Conservation (phyloP, 1,284 basidiomycete genomes). For the Rugosomyces carneus region DNA sequence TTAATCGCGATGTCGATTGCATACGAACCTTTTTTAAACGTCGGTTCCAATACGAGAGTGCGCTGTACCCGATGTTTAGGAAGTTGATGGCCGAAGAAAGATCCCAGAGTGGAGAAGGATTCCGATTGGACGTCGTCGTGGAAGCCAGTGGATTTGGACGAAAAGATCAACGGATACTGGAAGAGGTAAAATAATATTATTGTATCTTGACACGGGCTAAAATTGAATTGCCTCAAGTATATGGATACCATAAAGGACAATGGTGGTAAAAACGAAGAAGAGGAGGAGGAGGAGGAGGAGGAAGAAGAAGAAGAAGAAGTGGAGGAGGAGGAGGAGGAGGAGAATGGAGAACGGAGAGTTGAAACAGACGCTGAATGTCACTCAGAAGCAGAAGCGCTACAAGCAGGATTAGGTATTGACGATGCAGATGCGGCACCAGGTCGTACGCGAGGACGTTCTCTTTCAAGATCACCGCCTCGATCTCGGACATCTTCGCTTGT, state of each 20-base stretch:
- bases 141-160: constrained; percentile 88
- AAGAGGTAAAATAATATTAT: constrained; percentile 53
- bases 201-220: background rate
- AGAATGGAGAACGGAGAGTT: constrained; percentile 21
- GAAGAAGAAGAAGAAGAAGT: constrained; percentile 29
- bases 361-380: constrained; percentile 9
- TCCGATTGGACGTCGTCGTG: constrained; percentile 83
- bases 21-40: constrained; percentile 91
- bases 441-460: constrained; percentile 17
- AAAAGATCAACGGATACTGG: constrained; percentile 75
- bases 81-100: constrained; percentile 49
- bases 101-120: constrained; percentile 38
- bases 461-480: constrained; percentile 6
- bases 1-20: constrained; percentile 97
- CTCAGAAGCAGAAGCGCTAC: no score
- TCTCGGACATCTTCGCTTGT: constrained; percentile 23
- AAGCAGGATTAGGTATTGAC: no score
- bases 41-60: constrained; percentile 90
- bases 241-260: constrained; percentile 53
- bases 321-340: constrained; percentile 23
- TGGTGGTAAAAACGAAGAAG: constrained; percentile 22
- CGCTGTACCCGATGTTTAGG: constrained; percentile 80
- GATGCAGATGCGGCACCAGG: constrained; percentile 5
- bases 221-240: constrained; percentile 36
- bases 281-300: constrained; percentile 31